phyloP scores from a whole-genome alignment of 1,139 yeast genomes.

The Candida neerlandica region DNA sequence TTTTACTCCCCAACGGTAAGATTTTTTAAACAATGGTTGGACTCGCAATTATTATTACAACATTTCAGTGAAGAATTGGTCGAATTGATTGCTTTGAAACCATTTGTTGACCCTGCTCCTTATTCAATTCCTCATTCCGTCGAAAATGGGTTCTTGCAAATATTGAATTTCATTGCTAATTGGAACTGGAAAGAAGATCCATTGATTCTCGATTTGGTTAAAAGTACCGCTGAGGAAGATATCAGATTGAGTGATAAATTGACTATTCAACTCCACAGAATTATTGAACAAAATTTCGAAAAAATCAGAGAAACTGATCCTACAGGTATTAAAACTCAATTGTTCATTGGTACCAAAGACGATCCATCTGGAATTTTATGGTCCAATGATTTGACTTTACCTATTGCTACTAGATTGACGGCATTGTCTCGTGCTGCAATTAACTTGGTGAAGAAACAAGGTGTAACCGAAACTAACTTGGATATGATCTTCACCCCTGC shows the following conservation, averaged over 20 bases:
- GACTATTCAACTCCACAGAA: constrained; percentile 62
- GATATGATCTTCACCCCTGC: constrained; percentile 77
- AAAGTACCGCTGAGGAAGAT: constrained; percentile 41
- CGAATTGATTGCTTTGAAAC: constrained; percentile 80
- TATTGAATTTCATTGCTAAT: constrained; percentile 65
- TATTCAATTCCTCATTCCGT: constrained; percentile 77
- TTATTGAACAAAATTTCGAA: constrained; percentile 63
- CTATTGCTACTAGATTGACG: constrained; percentile 85
- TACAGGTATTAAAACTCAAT: constrained; percentile 73
- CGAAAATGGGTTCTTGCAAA: constrained; percentile 77
- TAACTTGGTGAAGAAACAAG: constrained; percentile 48
- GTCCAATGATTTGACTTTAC: constrained; percentile 71
- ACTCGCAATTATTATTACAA: constrained; percentile 62
- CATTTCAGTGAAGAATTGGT: constrained; percentile 78
- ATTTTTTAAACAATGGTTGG: constrained; percentile 86
- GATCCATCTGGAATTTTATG: constrained; percentile 85
- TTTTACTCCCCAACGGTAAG: constrained; percentile 81
- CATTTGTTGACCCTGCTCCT: constrained; percentile 87
- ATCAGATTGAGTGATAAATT: constrained; percentile 60
- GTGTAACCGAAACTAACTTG: constrained; percentile 48
- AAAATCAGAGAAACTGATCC: constrained; percentile 78
- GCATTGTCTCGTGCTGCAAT: constrained; percentile 81
- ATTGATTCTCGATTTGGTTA: constrained; percentile 71
- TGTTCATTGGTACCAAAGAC: constrained; percentile 77
- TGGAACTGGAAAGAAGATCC: constrained; percentile 98